These are phyloP conservation scores for Ophiostoma sp. DNA, from an alignment of 2,329 filamentous ascomycete genomes.

Conservation along the genomic window DNA sequence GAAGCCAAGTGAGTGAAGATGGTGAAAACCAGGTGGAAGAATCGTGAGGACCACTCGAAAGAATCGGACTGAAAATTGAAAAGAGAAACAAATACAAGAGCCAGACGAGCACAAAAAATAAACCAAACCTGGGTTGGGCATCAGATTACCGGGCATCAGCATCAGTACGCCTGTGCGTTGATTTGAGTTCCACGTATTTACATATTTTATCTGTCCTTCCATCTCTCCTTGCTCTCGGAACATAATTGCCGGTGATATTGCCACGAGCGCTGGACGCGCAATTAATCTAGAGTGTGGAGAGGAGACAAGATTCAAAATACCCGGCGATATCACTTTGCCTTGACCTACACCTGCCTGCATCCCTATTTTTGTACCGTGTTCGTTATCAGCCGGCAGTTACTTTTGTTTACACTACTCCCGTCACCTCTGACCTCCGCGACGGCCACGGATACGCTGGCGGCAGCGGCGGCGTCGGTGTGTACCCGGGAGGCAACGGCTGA, in stretches of 20 bases:
- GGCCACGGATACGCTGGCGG: background rate
- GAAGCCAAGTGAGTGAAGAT: background rate
- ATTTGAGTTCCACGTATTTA: background rate
- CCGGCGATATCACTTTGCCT: background rate
- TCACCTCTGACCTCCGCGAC: background rate
- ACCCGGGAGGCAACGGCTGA: slow-evolving; percentile 11
- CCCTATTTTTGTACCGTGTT: background rate
- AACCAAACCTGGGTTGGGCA: background rate
- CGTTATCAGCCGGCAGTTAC: background rate
- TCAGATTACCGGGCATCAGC: background rate
- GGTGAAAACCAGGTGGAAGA: background rate
- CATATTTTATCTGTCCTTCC: background rate
- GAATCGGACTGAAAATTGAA: background rate
- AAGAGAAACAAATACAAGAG: slow-evolving; percentile 32
- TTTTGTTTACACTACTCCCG: background rate
- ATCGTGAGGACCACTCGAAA: background rate
- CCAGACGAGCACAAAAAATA: background rate
- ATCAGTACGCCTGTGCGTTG: no score
- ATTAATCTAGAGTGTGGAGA: background rate
- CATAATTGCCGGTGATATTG: background rate
- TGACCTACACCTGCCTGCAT: background rate
- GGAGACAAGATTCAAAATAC: background rate
- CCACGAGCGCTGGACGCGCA: background rate
- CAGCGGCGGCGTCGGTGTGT: background rate
- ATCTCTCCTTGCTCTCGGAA: background rate